phyloP scores from a whole-genome alignment of 164 flowering plant species.

The Piper betle region DNA sequence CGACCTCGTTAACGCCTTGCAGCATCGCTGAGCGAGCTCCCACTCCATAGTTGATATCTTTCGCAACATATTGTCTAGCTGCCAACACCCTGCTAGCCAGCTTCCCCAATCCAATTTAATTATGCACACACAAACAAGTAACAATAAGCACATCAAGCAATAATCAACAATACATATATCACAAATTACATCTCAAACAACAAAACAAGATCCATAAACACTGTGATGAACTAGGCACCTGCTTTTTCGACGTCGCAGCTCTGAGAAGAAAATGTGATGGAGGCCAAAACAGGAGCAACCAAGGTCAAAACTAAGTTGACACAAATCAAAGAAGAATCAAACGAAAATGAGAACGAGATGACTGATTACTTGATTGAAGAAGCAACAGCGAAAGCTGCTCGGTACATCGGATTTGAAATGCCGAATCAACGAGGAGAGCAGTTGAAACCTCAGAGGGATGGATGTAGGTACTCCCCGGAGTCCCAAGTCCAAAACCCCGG shows the following conservation, averaged over 20 bases:
- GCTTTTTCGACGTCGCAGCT: too few relatives aligned
- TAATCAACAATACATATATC: background rate
- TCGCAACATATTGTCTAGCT: constrained; percentile 55
- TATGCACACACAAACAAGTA: background rate
- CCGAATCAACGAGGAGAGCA: too few relatives aligned
- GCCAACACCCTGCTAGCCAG: constrained; percentile 21
- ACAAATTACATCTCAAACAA: too few relatives aligned
- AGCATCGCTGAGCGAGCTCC: constrained; percentile 73
- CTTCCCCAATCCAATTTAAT: constrained; percentile 17
- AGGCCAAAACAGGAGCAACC: background rate
- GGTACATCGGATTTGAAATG: constrained; percentile 1
- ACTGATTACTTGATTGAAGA: constrained; percentile 1
- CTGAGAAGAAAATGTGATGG: too few relatives aligned
- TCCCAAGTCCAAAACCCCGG: too few relatives aligned
- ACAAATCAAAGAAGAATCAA: background rate
- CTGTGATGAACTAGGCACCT: too few relatives aligned
- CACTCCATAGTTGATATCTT: constrained; percentile 56
- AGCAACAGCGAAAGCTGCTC: constrained; percentile 8
- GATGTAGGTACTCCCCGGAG: too few relatives aligned
- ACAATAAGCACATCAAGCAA: background rate
- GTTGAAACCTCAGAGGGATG: too few relatives aligned
- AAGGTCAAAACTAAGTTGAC: background rate
- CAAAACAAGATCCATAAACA: too few relatives aligned
- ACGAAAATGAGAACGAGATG: background rate
- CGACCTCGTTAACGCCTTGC: constrained; percentile 76